Evolutionary conservation across 345 rosid genomes (phyloP).

Genomic region (Populus ilicifolia): DNA sequence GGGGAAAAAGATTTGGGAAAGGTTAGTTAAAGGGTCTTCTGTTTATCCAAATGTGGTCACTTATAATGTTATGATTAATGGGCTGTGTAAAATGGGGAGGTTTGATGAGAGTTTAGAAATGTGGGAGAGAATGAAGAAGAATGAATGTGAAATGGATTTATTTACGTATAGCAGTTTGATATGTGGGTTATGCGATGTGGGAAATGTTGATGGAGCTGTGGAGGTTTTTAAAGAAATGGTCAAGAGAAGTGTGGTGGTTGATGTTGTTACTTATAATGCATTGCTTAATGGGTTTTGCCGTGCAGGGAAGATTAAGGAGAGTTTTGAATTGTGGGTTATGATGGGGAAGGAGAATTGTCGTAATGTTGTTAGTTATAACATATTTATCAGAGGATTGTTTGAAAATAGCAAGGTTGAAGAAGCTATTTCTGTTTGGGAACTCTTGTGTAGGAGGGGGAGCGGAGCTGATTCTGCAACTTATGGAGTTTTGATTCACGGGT

Average conservation of each 20-base stretch:
- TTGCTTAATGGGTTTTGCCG: constrained; percentile 73
- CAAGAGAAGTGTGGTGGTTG: constrained; percentile 43
- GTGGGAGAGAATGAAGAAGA: constrained; percentile 76
- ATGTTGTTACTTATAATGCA: constrained; percentile 70
- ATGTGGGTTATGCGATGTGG: constrained; percentile 55
- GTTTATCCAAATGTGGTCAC: constrained; percentile 73
- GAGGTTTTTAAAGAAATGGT: constrained; percentile 60
- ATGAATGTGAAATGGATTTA: constrained; percentile 57
- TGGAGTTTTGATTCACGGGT: constrained; percentile 68
- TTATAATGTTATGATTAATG: constrained; percentile 80
- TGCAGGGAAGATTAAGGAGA: constrained; percentile 54
- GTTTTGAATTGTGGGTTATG: constrained; percentile 68
- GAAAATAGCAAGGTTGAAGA: constrained; percentile 60
- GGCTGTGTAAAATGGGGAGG: constrained; percentile 68
- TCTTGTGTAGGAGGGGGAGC: constrained; percentile 45
- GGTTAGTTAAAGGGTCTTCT: constrained; percentile 39
- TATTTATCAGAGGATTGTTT: constrained; percentile 65
- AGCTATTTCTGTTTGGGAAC: constrained; percentile 60
- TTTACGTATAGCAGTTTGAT: constrained; percentile 69
- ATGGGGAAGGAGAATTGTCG: constrained; percentile 61
- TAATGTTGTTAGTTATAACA: constrained; percentile 66
- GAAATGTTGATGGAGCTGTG: constrained; percentile 65
- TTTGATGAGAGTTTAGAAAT: constrained; percentile 60
- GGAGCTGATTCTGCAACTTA: constrained; percentile 54
- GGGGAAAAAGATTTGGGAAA: constrained; percentile 65